Evolutionary conservation across 805 yeast species (phyloP).

Genomic region (Kodamaea leandrae): DNA sequence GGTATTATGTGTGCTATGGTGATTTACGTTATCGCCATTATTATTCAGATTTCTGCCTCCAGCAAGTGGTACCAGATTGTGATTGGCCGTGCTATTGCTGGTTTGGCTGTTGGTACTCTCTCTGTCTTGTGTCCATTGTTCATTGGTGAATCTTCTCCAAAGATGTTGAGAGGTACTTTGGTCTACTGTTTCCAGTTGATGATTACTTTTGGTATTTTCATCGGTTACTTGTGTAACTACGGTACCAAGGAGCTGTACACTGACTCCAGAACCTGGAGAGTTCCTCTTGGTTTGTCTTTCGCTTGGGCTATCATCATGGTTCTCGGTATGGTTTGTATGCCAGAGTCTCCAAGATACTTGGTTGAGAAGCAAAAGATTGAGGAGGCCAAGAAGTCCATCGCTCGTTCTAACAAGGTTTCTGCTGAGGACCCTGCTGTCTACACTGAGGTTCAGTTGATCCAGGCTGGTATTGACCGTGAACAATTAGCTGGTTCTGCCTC

Average conservation of each 20-base stretch:
- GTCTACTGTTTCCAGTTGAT: slow-evolving; percentile 30
- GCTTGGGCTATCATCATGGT: slow-evolving; percentile 28
- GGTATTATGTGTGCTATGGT: slow-evolving; percentile 27
- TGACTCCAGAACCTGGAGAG: slow-evolving; percentile 27
- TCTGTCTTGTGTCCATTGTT: slow-evolving; percentile 27
- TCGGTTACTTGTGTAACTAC: slow-evolving; percentile 27
- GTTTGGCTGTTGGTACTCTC: slow-evolving; percentile 28
- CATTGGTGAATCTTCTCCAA: slow-evolving; percentile 28
- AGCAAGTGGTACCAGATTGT: slow-evolving; percentile 26
- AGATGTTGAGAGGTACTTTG: slow-evolving; percentile 28
- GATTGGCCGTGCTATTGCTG: slow-evolving; percentile 28
- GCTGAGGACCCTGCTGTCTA: slow-evolving; percentile 25
- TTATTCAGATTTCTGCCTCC: slow-evolving; percentile 24
- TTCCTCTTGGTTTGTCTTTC: slow-evolving; percentile 29
- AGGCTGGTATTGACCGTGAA: slow-evolving; percentile 31
- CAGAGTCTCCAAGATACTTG: slow-evolving; percentile 30
- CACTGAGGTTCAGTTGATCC: slow-evolving; percentile 26
- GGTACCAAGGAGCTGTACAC: slow-evolving; percentile 22
- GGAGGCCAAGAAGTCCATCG: slow-evolving; percentile 27
- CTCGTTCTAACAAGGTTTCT: slow-evolving; percentile 24
- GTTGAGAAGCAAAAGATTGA: slow-evolving; percentile 23
- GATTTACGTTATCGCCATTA: slow-evolving; percentile 26
- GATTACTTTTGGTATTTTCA: slow-evolving; percentile 28
- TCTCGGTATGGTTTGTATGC: slow-evolving; percentile 27
- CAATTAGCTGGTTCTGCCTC: slow-evolving; percentile 26